Conservation (phyloP, 345 rosid genomes). For the Luvunga scandens region DNA sequence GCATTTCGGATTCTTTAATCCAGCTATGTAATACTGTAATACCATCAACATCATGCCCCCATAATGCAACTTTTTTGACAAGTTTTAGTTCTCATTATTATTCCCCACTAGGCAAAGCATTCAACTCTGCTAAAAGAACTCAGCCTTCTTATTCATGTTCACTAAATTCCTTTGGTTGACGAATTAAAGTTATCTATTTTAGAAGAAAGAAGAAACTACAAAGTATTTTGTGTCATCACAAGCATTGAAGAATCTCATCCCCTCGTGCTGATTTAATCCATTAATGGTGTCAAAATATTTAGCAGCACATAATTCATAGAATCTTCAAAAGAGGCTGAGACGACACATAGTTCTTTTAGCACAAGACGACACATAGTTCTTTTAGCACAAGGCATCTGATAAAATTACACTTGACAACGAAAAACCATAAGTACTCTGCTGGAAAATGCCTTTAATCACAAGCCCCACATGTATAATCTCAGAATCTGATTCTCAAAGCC, state of each 20-base stretch:
- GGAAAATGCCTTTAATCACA: background rate
- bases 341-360: background rate
- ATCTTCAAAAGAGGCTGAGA: background rate
- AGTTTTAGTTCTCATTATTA: too few species aligned
- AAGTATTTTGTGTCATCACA: background rate
- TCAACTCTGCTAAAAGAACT: background rate
- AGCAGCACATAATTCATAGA: background rate
- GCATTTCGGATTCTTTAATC: background rate
- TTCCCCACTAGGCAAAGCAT: too few species aligned
- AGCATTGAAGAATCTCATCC: background rate
- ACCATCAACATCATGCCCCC: too few species aligned
- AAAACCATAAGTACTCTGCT: background rate
- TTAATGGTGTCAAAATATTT: background rate
- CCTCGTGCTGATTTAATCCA: background rate
- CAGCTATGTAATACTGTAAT: too few species aligned
- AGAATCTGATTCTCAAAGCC: conserved; percentile 1
- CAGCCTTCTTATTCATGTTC: too few species aligned
- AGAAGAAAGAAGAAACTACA: background rate
- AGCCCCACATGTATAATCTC: background rate
- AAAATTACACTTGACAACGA: background rate
- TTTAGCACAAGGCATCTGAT: background rate
- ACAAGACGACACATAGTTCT: background rate
- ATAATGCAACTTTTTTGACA: too few species aligned
- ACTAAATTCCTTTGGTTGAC: background rate
- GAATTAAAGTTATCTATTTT: background rate